A percentile compares a stretch with the other conserved stretches of the same genome.
Evolutionary conservation across 768 basidiomycete genomes (phyloP).

Genomic region (Serendipita sp.): DNA sequence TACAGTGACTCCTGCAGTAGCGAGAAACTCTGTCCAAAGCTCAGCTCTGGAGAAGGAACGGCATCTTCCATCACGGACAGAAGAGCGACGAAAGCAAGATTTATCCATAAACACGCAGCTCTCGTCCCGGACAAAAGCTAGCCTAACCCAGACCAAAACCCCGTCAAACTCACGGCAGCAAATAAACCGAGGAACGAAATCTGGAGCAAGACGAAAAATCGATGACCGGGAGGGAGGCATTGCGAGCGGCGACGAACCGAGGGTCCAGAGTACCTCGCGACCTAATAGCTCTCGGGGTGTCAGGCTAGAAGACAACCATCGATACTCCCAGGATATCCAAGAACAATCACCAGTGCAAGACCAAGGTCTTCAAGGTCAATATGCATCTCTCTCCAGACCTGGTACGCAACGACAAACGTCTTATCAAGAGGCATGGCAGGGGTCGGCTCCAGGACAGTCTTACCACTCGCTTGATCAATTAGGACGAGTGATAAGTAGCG

Average conservation of each 20-base stretch:
- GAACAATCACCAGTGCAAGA: not conserved
- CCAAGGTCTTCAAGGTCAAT: not conserved
- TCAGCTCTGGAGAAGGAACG: not conserved
- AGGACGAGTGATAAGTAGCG: not conserved
- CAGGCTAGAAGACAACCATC: not conserved
- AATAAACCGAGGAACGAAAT: no score
- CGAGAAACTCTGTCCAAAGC: not conserved
- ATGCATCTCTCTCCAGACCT: not conserved
- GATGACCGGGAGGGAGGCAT: no score
- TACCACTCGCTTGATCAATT: not conserved
- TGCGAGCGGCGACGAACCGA: not conserved
- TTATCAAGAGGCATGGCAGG: not conserved
- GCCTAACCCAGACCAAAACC: no score
- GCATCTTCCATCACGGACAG: no score
- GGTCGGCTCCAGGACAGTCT: not conserved
- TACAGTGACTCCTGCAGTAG: constrained; percentile 6
- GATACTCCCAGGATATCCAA: not conserved
- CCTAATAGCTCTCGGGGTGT: not conserved
- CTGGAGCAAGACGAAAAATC: no score
- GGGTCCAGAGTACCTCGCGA: not conserved
- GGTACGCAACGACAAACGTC: not conserved
- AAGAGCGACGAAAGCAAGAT: no score
- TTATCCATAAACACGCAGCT: no score
- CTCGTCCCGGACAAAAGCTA: no score
- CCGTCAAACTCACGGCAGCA: no score